Evolutionary conservation across 345 rosid genomes (phyloP), one percentile per base, ranked within the genome.

Genomic region (Hirschfeldia incana): DNA sequence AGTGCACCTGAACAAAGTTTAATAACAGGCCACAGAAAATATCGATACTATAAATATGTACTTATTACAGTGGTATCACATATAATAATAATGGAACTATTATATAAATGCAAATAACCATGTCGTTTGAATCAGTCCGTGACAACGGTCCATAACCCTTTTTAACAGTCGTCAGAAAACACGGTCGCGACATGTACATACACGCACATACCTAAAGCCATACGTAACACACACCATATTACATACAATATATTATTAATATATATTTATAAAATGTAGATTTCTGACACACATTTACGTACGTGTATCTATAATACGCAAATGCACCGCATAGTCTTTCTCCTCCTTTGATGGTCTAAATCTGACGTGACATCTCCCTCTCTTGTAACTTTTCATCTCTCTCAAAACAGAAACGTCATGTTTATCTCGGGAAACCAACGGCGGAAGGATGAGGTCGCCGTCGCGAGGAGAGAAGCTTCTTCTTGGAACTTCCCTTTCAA

Each of bases 401-500:
- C 74, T 17, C 60, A 42, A 59, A 42, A 65, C 36, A 58, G 4
- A 15, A 65, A 65, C 39, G 8, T 29, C 21, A 79, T 79, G 74
- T 73, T 79, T 73, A 49, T 73, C 36, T 46, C 74, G 74, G 82
- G 73, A 67, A 73, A 73, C 61, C 78, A 73, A 67, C 29, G 76
- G 74, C 69, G 82, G 82, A 74, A 34, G 58, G 78, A 79, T 73
- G 78, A 78, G 65, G 49, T 78, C 26, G 32, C 65, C 69, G 69
- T 17, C 21, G 59, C 69, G 39, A 80, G 78, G 58, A 72, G 63
- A 79, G 80, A 33, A 68, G 65, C 80, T 76, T 69, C 82, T 73
- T 67, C 83, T 69, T 76, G 87, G 84, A 78, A 75, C 69, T 87
- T 85, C 74, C 82, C 80, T 75, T 82, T 82, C 68, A 66, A 46